Base-by-base conservation (phyloP, 441 rosid species). In the Pelargonium fulgidum region DNA sequence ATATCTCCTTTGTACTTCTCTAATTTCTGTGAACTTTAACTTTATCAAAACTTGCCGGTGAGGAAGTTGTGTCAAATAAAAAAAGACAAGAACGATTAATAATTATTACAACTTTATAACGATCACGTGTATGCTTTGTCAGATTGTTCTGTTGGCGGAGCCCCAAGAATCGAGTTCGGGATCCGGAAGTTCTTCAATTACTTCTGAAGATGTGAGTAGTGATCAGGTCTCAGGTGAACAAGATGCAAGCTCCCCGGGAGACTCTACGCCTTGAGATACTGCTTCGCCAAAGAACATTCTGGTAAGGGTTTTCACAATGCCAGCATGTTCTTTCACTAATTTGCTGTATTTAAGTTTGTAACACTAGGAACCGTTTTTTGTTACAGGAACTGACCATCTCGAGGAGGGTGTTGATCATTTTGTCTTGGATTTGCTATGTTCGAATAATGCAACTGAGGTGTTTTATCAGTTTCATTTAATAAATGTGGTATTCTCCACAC, bases 321-420 rank as follows among this genome's bases (percentile, higher is more conserved):
- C 59, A 6, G 19, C 19, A 14, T 52, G 59, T 52, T 4, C 36
- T 14, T 52, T 52, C 59, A 4, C 59, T 19, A 47, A 47, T 29
- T 52, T 52, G 59, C 59, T 52, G 52, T 52, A 52, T 52, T n/a
- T 17, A n/a, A 52, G 19, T 52, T 16, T n/a, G 59, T 52, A 52
- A 52, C 20, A 14, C 7, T 0, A 14, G 19, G 7, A 52, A 1
- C 6, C 16, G 52, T n/a, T 14, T 52, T 14, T n/a, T n/a, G 14
- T 4, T 3, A n/a, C 59, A 52, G 59, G 59, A 52, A 52, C 36
- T 6, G 17, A 14, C 7, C 59, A 52, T 52, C 16, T 52, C 8
- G 5, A 52, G 59, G 52, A 47, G 52, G 52, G 22, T 14, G 11
- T 52, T 14, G 16, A 19, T 52, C 59, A 14, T 52, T 52, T 14